Percentiles rank a stretch among this genome's conserved stretches.
Conservation (phyloP, 2,329 filamentous ascomycete species). For the Akanthomyces dipterigenus region DNA sequence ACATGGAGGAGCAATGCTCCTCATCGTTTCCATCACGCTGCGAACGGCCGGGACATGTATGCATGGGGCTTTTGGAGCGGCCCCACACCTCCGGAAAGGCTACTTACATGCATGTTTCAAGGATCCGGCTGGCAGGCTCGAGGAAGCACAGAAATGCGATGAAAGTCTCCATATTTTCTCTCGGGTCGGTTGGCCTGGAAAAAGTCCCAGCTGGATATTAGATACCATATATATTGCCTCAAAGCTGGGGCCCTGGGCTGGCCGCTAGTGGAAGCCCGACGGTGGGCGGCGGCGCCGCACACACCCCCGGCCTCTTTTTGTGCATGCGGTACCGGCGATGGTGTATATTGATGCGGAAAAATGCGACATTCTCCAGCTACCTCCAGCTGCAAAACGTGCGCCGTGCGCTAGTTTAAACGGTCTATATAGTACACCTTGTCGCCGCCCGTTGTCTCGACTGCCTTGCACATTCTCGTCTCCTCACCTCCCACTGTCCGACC, state of each 20-base stretch:
- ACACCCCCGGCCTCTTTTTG: neutral
- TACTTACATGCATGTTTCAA: neutral
- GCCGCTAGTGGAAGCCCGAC: neutral
- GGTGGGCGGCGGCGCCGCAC: neutral
- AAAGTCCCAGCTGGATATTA: too few relatives aligned
- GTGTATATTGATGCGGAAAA: neutral
- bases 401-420: neutral
- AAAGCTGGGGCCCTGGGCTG: neutral
- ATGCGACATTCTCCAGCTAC: neutral
- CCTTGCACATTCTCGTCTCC: neutral
- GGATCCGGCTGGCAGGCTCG: neutral
- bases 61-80: neutral
- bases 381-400: neutral
- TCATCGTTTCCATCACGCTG: neutral
- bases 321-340: neutral
- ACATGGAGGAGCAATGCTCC: neutral
- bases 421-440: neutral
- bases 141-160: neutral
- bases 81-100: constrained; percentile 2
- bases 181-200: neutral
- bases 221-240: neutral
- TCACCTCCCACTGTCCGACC: neutral
- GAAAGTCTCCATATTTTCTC: too few relatives aligned
- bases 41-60: neutral
- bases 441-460: neutral